Conservation (phyloP, 2,329 filamentous ascomycete genomes). For the Apiospora hydei region DNA sequence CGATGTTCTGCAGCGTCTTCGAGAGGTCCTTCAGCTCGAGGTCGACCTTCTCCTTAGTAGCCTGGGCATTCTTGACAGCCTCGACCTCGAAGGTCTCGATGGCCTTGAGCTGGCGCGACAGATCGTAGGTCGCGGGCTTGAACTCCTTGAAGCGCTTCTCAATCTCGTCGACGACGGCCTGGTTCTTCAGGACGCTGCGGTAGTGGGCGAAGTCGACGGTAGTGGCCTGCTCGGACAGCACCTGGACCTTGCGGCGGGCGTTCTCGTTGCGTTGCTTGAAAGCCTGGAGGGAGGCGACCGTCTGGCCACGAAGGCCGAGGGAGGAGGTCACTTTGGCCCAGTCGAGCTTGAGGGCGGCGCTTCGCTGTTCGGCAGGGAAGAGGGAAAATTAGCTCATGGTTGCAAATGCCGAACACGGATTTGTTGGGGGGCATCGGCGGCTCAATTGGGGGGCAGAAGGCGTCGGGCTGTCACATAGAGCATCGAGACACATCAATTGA, state of each 20-base stretch:
- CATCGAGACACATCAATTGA: conserved; percentile 35
- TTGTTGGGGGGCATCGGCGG: conserved; percentile 28
- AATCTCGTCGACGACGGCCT: conserved; percentile 93
- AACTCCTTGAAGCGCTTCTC: conserved; percentile 93
- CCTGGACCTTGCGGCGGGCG: conserved; percentile 89
- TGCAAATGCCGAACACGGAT: conserved; percentile 15
- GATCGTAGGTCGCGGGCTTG: conserved; percentile 93
- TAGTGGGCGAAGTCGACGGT: conserved; percentile 93
- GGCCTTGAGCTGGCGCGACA: conserved; percentile 92
- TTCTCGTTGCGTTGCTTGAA: conserved; percentile 99
- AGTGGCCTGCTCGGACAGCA: conserved; percentile 83
- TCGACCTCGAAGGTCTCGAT: conserved; percentile 98
- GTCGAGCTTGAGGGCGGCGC: conserved; percentile 98
- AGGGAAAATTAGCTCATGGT: conserved; percentile 61
- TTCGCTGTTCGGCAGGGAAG: conserved; percentile 70
- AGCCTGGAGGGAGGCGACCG: conserved; percentile 85
- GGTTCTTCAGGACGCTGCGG: conserved; percentile 93
- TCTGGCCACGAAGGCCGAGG: conserved; percentile 95
- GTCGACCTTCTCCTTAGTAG: conserved; percentile 96
- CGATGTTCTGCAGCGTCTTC: conserved; percentile 96
- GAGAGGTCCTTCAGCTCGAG: conserved; percentile 92
- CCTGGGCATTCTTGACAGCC: conserved; percentile 95
- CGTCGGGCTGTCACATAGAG: conserved; percentile 14
- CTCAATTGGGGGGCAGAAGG: conserved; percentile 35
- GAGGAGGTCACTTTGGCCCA: conserved; percentile 95